These are phyloP conservation scores for Backusella tarrabulga DNA, from an alignment of 192 early-diverging fungal species.

Conservation along the genomic window DNA sequence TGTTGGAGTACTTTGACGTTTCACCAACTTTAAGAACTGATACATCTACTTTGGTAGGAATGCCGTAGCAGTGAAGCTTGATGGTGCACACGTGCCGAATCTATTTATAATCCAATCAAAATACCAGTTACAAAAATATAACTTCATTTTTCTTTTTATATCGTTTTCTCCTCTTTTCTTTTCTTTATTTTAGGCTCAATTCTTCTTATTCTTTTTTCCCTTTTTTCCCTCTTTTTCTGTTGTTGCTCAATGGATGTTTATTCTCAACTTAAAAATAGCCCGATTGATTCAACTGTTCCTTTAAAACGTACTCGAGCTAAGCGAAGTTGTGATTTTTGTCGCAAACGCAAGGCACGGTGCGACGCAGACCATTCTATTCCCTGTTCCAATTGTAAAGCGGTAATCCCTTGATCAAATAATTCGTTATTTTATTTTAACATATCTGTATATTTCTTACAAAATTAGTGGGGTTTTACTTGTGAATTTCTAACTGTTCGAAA, in stretches of 20 bases:
- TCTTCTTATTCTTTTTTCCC: constrained; percentile 17
- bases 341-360: constrained; percentile 37
- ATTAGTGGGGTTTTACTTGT: constrained; percentile 29
- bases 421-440: not conserved
- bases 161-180: not conserved
- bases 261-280: not conserved
- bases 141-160: constrained; percentile 5
- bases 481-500: constrained; percentile 31
- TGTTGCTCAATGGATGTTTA: not conserved
- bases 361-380: constrained; percentile 36
- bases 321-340: constrained; percentile 42
- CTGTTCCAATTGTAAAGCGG: constrained; percentile 41
- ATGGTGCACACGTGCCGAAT: constrained; percentile 9
- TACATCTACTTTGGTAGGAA: not conserved
- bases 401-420: constrained; percentile 15
- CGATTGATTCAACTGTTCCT: not conserved
- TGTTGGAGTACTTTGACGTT: not conserved
- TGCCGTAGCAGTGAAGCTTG: constrained; percentile 3
- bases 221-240: not conserved
- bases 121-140: constrained; percentile 13
- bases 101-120: constrained; percentile 22
- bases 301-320: constrained; percentile 39
- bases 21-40: not conserved
- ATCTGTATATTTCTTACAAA: not conserved
- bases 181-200: constrained; percentile 11